Base-by-base conservation (phyloP, 2,329 filamentous ascomycete genomes). In the Diaporthe australafricana region DNA sequence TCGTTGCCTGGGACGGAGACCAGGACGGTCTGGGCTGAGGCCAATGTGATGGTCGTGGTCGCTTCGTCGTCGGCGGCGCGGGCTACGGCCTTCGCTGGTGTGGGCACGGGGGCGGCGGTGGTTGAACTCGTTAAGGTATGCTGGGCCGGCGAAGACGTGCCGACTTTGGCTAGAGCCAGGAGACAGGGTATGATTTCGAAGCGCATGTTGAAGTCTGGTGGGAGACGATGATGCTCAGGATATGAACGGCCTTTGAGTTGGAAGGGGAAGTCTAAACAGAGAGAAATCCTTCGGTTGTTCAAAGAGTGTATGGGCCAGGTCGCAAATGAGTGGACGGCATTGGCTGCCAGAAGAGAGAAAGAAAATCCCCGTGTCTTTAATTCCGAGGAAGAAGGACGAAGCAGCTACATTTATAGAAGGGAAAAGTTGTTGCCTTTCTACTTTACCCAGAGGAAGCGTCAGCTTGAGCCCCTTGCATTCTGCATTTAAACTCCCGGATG, bases 321-420 rank as follows among this genome's bases (percentile, higher is more conserved):
- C 40, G 57, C 11, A 27, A 47, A 63, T 17, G 57, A 63, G 20
- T 63, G 57, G 32, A 35, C 17, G 40, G 27, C 40, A 16, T 22
- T 9, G 27, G 20, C 30, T 63, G 27, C 8, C 11, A 48, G 27
- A 35, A 47, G 12, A 25, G 27, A 32, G n/a, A 6, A 35, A 32
- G 30, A 6, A 16, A 17, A 5, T 4, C 7, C 2, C 0, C 22
- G 1, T 0, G 5, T 47, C 11, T 30, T 0, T 17, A 16, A 35
- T 2, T 7, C 17, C 20, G 5, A 22, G 27, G 40, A 30, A 63
- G 27, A 63, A 22, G 27, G 40, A 30, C 47, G 27, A 63, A 12
- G 42, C 25, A 40, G 25, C 5, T 48, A 17, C 27, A 8, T 35
- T 47, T 47, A 32, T 47, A 16, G 14, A 32, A 20, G 11, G 11